These are phyloP conservation scores for Saccharomycopsis fermentans DNA, from an alignment of 805 yeast genomes.

Conservation along the genomic window DNA sequence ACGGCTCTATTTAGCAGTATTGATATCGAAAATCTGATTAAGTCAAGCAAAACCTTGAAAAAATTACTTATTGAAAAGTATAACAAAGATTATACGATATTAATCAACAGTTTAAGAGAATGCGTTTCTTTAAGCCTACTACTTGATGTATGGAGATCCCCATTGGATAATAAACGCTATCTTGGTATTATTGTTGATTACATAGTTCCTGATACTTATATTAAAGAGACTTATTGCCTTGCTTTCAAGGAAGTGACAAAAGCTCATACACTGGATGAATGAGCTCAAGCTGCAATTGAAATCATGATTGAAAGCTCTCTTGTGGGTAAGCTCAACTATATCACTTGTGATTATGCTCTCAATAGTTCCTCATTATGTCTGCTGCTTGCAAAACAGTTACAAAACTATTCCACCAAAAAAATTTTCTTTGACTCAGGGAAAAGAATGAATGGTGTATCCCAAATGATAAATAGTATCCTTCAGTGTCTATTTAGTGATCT, in stretches of 20 bases:
- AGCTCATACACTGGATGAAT: background rate
- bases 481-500: background rate
- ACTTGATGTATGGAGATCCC: background rate
- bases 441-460: background rate
- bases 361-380: background rate
- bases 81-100: background rate
- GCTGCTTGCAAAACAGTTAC: background rate
- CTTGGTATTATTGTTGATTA: background rate
- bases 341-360: background rate
- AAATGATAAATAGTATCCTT: background rate
- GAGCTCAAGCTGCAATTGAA: background rate
- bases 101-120: background rate
- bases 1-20: background rate
- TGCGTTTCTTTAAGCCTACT: background rate
- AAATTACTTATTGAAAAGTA: background rate
- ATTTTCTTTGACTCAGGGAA: background rate
- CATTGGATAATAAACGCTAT: too few relatives aligned
- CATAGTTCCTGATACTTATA: background rate
- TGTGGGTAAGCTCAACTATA: background rate
- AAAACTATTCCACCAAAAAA: background rate
- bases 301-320: background rate
- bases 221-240: background rate
- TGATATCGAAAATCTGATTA: background rate
- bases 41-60: background rate
- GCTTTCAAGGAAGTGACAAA: background rate